Base-by-base conservation (phyloP, 2,329 filamentous ascomycete genomes). In the Thelonectria blattea region DNA sequence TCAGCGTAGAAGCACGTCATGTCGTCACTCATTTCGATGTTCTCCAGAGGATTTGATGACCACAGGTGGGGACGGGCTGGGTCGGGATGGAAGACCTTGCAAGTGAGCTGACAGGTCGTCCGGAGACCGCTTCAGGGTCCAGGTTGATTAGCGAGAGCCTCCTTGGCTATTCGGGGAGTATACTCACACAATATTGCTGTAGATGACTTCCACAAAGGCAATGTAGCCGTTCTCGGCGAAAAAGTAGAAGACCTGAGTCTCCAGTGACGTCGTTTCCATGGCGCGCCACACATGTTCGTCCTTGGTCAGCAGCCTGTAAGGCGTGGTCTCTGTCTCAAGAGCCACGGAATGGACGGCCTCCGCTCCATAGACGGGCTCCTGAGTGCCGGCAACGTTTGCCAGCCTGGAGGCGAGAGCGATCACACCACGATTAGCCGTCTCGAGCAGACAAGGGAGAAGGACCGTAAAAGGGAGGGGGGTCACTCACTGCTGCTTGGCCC, bases 231-330 rank as follows among this genome's bases (percentile, higher is more conserved):
- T 87, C 63, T 97, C 91, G 56, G 90, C 83, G 77, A 89, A 89
- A 72, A 97, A 80, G 81, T 99, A 99, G 80, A 97, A 99, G 64
- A 86, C 93, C 81, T 97, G 91, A 27, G 92, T 97, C 83, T 99
- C 95, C 68, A 98, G 95, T 72, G 86, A 91, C 64, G 95, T 98
- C 71, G 88, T 90, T 67, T 92, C 89, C 81, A 93, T 85, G n/a
- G 84, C 87, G 70, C 82, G 80, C 95, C 95, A 99, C 81, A 88
- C 91, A 73, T 97, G 78, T 75, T 96, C 88, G 47, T 93, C 84
- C 70, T 88, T 90, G 65, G 83, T 86, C 69, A 93, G 78, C 75
- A 95, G 91, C 52, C 92, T 93, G 77, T 90, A 96, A 45, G 92
- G 90, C 22, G 86, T 91, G 60, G 85, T 85, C 75, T 90, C 86